Conservation (phyloP, 495 filamentous ascomycete species). For the Pseudomonodictys pantanalensis region DNA sequence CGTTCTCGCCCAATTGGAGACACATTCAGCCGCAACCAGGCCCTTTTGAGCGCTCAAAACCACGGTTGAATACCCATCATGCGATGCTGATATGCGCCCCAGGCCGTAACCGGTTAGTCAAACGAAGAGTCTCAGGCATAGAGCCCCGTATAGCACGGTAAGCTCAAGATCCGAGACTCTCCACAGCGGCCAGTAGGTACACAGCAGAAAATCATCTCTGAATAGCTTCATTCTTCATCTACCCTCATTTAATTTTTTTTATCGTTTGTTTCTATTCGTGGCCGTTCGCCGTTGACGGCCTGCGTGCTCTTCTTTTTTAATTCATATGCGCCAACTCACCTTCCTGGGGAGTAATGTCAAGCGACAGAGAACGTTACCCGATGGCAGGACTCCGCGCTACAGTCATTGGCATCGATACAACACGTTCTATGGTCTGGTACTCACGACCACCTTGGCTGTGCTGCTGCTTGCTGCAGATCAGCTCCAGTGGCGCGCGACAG, state of each 20-base stretch:
- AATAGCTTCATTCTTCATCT: background rate
- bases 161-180: background rate
- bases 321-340: background rate
- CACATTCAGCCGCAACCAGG: background rate
- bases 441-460: constrained; percentile 14
- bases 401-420: constrained; percentile 10
- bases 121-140: too few species aligned
- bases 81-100: background rate
- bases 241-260: too few species aligned
- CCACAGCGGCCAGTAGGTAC: background rate
- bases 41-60: background rate
- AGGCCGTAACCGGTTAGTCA: background rate
- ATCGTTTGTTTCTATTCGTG: background rate
- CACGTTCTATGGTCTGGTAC: constrained; percentile 20
- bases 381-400: background rate
- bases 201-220: background rate
- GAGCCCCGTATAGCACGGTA: too few species aligned
- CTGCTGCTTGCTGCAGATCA: constrained; percentile 12
- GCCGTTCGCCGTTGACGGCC: background rate
- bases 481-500: constrained; percentile 19
- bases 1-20: constrained; percentile 1
- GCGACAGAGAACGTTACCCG: background rate
- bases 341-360: background rate
- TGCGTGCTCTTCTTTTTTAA: background rate
- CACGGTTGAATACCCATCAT: constrained; percentile 1